Evolutionary conservation across 1,284 basidiomycete species (phyloP).

Genomic region (Porodaedalea pini): DNA sequence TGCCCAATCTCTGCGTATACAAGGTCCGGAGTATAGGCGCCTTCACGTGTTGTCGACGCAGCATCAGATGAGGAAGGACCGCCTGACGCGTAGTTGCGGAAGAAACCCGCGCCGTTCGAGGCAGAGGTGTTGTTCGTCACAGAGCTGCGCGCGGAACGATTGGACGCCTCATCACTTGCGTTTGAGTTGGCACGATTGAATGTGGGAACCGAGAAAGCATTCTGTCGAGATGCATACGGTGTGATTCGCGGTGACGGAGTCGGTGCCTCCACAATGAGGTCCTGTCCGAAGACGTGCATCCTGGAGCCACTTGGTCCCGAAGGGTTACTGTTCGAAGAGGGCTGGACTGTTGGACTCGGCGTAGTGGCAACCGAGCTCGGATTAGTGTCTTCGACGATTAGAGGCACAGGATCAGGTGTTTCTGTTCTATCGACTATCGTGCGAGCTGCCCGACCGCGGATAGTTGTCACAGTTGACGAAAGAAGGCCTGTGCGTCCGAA

Average conservation of each 20-base stretch:
- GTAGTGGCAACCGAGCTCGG: slow-evolving; percentile 20
- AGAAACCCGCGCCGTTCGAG: slow-evolving; percentile 57
- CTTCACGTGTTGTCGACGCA: slow-evolving; percentile 43
- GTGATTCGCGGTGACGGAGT: slow-evolving; percentile 55
- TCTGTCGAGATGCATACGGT: slow-evolving; percentile 25
- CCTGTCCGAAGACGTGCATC: slow-evolving; percentile 42
- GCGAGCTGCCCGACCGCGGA: slow-evolving; percentile 1
- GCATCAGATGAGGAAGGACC: slow-evolving; percentile 32
- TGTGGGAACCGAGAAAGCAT: slow-evolving; percentile 3
- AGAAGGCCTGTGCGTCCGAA: background rate
- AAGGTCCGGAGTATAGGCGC: slow-evolving; percentile 66
- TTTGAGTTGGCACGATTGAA: slow-evolving; percentile 20
- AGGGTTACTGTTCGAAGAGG: slow-evolving; percentile 42
- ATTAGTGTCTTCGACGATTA: slow-evolving; percentile 17
- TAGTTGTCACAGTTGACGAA: slow-evolving; percentile 5
- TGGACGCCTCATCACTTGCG: slow-evolving; percentile 36
- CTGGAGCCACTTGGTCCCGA: slow-evolving; percentile 18
- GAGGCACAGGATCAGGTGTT: background rate
- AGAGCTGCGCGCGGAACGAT: slow-evolving; percentile 39
- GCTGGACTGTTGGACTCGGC: slow-evolving; percentile 17
- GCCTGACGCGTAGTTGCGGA: slow-evolving; percentile 47
- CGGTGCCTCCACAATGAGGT: slow-evolving; percentile 55
- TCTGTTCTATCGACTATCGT: slow-evolving; percentile 1
- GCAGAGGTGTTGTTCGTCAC: slow-evolving; percentile 39
- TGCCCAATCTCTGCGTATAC: slow-evolving; percentile 75